Conservation (phyloP, 2,329 filamentous ascomycete genomes). For the Nemania sp. region DNA sequence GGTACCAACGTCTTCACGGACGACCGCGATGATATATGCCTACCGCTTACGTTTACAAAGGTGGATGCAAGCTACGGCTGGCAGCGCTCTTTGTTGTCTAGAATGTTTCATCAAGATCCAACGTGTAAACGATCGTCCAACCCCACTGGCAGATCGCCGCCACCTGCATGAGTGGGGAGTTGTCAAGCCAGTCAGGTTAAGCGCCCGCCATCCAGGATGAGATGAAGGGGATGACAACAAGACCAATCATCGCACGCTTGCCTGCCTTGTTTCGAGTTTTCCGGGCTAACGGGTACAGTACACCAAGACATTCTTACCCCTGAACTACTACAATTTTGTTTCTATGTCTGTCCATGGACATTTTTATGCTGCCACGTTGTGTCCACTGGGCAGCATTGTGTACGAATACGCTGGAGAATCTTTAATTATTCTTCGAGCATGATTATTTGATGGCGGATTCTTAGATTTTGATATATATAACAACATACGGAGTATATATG, state of each 20-base stretch:
- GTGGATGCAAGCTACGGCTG: constrained; percentile 2
- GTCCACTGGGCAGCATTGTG: too few species aligned
- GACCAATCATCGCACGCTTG: background rate
- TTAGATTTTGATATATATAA: too few species aligned
- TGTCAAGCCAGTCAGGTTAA: constrained; percentile 18
- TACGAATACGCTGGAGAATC: too few species aligned
- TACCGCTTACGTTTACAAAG: constrained; percentile 11
- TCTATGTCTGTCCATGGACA: background rate
- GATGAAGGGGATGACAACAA: constrained; percentile 15
- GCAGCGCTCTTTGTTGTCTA: constrained; percentile 4
- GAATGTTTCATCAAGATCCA: constrained; percentile 21
- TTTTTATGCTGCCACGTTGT: too few species aligned
- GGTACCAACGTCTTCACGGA: background rate
- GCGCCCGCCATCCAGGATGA: constrained; percentile 15
- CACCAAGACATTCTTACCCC: background rate
- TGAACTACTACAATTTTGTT: constrained; percentile 1
- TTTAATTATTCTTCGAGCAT: too few species aligned
- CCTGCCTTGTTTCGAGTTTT: background rate
- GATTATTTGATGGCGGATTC: too few species aligned
- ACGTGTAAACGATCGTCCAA: constrained; percentile 12
- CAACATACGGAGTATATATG: too few species aligned
- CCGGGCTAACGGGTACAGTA: constrained; percentile 7
- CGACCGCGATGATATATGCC: background rate
- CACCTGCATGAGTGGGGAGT: constrained; percentile 19
- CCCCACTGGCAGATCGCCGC: constrained; percentile 17